phyloP scores from a whole-genome alignment of 306 rosid genomes.

The Rosa rugosa region DNA sequence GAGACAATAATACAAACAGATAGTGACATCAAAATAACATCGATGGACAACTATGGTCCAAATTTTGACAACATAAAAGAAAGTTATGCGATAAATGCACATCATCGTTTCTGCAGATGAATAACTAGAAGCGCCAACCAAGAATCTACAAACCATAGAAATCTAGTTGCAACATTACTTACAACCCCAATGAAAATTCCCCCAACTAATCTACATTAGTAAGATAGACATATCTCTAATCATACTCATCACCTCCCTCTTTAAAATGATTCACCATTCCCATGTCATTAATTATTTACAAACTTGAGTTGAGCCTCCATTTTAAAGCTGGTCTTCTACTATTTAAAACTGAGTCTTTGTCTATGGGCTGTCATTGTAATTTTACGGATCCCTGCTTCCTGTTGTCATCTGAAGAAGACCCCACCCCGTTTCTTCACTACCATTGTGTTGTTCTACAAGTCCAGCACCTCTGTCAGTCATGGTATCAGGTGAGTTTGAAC shows the following conservation, averaged over 20 bases:
- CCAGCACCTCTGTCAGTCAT: conserved; percentile 26
- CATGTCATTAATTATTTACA: conserved; percentile 76
- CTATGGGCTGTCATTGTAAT: conserved; percentile 55
- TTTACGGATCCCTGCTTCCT: conserved; percentile 50
- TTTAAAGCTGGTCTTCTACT: conserved; percentile 62
- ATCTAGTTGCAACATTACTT: neutral
- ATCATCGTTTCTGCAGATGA: neutral
- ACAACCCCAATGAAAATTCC: neutral
- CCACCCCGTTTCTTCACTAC: conserved; percentile 44
- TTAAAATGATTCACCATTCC: conserved; percentile 69
- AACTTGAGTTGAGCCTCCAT: conserved; percentile 64
- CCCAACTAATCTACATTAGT: conserved; percentile 7
- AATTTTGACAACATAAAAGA: neutral
- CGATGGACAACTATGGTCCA: neutral
- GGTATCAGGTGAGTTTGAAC: conserved; percentile 37
- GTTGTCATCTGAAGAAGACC: conserved; percentile 37
- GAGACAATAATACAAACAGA: conserved; percentile 10
- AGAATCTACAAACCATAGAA: neutral
- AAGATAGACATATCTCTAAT: conserved; percentile 50
- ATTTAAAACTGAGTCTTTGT: conserved; percentile 20
- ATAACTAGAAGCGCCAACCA: neutral
- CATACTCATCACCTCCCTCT: conserved; percentile 42
- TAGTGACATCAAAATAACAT: neutral
- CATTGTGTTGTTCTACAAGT: conserved; percentile 37
- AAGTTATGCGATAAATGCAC: neutral